Evolutionary conservation across 176 grass and related monocot genomes (phyloP).

Genomic region (Hyparrhenia diplandra): DNA sequence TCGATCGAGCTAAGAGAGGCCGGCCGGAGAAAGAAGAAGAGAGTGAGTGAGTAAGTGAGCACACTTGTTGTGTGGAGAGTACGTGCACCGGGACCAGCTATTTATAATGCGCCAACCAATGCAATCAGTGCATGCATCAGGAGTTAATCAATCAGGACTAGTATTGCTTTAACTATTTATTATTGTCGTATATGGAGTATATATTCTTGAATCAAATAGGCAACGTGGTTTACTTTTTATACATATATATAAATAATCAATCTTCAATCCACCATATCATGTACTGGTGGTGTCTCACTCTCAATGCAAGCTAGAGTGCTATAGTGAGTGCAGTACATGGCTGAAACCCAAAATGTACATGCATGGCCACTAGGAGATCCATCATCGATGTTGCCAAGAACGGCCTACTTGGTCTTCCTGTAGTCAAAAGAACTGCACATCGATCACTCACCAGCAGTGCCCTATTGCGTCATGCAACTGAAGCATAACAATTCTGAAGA

Average conservation of each 20-base stretch:
- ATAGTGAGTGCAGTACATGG: constrained; percentile 35
- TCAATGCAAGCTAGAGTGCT: not conserved
- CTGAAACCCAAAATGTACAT: constrained; percentile 33
- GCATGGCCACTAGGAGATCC: constrained; percentile 20
- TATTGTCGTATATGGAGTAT: no score
- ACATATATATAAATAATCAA: not conserved
- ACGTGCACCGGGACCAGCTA: constrained; percentile 17
- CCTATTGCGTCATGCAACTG: constrained; percentile 26
- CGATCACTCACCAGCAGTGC: constrained; percentile 1
- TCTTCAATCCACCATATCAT: not conserved
- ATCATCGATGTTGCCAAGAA: not conserved
- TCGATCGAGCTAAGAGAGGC: not conserved
- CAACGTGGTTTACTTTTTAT: not conserved
- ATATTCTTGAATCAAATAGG: not conserved
- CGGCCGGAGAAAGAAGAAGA: not conserved
- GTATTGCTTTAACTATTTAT: not conserved
- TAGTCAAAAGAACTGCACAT: constrained; percentile 16
- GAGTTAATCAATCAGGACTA: not conserved
- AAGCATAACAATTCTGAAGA: not conserved
- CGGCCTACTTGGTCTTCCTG: not conserved
- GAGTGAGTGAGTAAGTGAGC: not conserved
- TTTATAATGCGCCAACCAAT: constrained; percentile 44
- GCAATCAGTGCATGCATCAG: not conserved
- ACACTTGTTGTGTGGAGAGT: not conserved
- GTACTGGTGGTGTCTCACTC: not conserved